Percentiles rank a stretch among this genome's conserved stretches.
These are phyloP conservation scores for Ceratocystis huliohia DNA, from an alignment of 2,329 filamentous ascomycete species.

Conservation along the genomic window DNA sequence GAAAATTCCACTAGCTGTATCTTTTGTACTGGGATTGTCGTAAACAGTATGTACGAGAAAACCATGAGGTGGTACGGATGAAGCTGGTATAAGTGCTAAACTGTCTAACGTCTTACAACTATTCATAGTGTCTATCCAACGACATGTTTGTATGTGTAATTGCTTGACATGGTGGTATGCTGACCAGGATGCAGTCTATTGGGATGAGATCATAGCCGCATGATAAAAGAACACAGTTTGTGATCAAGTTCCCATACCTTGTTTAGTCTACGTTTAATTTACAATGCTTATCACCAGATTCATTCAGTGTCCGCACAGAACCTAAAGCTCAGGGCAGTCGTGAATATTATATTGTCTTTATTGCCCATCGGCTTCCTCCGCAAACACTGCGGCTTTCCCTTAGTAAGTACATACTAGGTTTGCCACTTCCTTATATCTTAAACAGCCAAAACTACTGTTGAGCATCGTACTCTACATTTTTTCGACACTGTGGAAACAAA, in stretches of 20 bases:
- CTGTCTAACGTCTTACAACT: neutral
- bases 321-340: no score
- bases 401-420: no score
- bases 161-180: neutral
- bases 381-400: no score
- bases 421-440: no score
- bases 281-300: no score
- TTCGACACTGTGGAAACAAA: neutral
- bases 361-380: no score
- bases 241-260: neutral
- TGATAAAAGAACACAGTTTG: neutral
- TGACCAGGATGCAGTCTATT: neutral
- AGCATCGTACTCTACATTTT: neutral
- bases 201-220: neutral
- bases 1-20: neutral
- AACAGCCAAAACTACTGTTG: neutral
- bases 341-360: neutral
- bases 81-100: no score
- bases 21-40: neutral
- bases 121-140: neutral
- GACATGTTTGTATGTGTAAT: neutral
- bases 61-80: no score
- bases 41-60: no score
- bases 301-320: no score
- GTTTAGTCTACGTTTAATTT: neutral